phyloP scores from a whole-genome alignment of 2,329 filamentous ascomycete species.

The Sclerotinia nivalis region DNA sequence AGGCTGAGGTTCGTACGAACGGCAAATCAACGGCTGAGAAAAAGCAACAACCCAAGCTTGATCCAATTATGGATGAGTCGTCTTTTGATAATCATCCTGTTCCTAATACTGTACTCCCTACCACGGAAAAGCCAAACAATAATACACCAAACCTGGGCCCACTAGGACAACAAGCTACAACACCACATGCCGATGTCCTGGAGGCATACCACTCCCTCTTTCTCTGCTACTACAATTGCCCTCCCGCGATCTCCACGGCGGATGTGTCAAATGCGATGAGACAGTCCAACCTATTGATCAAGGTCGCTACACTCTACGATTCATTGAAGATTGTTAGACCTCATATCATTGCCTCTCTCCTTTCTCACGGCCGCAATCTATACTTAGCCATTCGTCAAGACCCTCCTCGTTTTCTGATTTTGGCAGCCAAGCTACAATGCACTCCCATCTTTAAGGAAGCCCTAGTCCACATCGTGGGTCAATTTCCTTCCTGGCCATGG shows the following conservation, averaged over 20 bases:
- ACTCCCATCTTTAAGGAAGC: constrained; percentile 34
- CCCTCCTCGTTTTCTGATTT: constrained; percentile 31
- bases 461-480: constrained; percentile 35
- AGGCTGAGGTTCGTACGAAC: neutral
- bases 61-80: neutral
- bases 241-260: constrained; percentile 25
- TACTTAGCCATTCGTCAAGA: constrained; percentile 28
- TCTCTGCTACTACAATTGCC: constrained; percentile 22
- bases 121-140: neutral
- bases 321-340: constrained; percentile 23
- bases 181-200: neutral
- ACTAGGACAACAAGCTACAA: neutral
- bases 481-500: constrained; percentile 30
- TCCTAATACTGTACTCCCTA: neutral
- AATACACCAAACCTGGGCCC: neutral
- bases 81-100: too few relatives aligned
- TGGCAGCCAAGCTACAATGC: constrained; percentile 28
- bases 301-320: constrained; percentile 23
- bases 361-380: constrained; percentile 28
- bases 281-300: constrained; percentile 27
- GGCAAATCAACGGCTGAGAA: neutral
- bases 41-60: neutral
- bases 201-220: constrained; percentile 32
- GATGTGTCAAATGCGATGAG: constrained; percentile 26
- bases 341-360: constrained; percentile 25